Evolutionary conservation across 345 rosid species (phyloP).

Genomic region (Cardiospermum halicacabum): DNA sequence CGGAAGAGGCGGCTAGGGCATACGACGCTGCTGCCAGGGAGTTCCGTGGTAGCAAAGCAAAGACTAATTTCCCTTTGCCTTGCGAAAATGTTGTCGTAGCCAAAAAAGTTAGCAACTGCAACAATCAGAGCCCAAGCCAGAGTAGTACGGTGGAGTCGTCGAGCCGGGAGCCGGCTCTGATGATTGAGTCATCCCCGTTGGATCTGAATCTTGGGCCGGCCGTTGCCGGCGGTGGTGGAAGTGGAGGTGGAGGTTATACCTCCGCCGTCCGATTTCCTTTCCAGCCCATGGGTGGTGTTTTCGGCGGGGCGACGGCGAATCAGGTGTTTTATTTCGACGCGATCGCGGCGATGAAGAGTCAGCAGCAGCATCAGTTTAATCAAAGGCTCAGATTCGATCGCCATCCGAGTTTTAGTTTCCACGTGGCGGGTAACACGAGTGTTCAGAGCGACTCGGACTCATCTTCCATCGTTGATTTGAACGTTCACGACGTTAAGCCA

Average conservation of each 20-base stretch:
- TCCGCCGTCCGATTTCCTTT: constrained; percentile 22
- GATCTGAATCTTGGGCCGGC: constrained; percentile 40
- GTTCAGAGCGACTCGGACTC: constrained; percentile 60
- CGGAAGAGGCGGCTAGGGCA: constrained; percentile 75
- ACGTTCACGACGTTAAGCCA: constrained; percentile 20
- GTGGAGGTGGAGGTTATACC: constrained; percentile 1
- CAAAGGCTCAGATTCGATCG: constrained; percentile 29
- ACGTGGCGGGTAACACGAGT: constrained; percentile 20
- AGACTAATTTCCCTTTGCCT: constrained; percentile 52
- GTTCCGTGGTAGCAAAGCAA: constrained; percentile 86
- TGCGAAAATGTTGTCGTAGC: constrained; percentile 13
- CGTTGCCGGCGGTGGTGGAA: constrained; percentile 9
- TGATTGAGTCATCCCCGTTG: constrained; percentile 29
- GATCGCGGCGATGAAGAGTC: constrained; percentile 22
- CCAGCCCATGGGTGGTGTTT: constrained; percentile 17
- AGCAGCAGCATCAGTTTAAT: constrained; percentile 18
- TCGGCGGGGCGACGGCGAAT: constrained; percentile 9
- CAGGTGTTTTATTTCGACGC: constrained; percentile 32
- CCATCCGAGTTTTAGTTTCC: constrained; percentile 9
- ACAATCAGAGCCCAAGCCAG: constrained; percentile 52
- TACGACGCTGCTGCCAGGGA: constrained; percentile 58
- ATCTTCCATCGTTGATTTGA: constrained; percentile 42
- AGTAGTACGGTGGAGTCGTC: constrained; percentile 64
- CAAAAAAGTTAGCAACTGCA: constrained; percentile 8
- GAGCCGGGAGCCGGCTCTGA: constrained; percentile 34